A percentile compares a stretch with the other conserved stretches of the same genome.
Evolutionary conservation across 2,329 filamentous ascomycete species (phyloP).

Genomic region (Penicillium sp.): DNA sequence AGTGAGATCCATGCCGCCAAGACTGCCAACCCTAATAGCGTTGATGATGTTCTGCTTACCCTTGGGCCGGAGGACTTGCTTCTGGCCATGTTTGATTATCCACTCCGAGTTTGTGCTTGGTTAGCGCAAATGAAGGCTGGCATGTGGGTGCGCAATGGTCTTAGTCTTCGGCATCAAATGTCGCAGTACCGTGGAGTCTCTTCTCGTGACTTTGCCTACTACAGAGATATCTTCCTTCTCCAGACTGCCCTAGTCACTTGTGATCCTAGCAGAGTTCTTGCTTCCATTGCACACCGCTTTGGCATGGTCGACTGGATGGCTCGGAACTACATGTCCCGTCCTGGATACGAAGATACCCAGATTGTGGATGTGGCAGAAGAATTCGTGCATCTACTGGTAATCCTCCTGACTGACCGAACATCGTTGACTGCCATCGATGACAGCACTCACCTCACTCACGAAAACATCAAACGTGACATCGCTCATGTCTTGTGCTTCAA

Average conservation of each 20-base stretch:
- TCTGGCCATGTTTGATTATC: slow-evolving; percentile 87
- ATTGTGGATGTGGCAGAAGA: slow-evolving; percentile 93
- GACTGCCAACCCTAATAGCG: slow-evolving; percentile 49
- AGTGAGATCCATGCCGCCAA: slow-evolving; percentile 61
- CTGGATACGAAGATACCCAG: slow-evolving; percentile 80
- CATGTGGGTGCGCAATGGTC: slow-evolving; percentile 98
- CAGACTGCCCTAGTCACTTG: slow-evolving; percentile 89
- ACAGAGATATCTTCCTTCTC: slow-evolving; percentile 89
- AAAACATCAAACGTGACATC: slow-evolving; percentile 82
- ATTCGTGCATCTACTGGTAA: slow-evolving; percentile 88
- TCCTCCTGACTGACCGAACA: slow-evolving; percentile 84
- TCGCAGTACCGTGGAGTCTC: slow-evolving; percentile 87
- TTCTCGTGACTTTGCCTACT: slow-evolving; percentile 88
- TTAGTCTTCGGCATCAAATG: slow-evolving; percentile 93
- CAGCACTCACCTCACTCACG: slow-evolving; percentile 54
- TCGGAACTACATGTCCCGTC: slow-evolving; percentile 71
- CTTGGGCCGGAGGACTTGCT: slow-evolving; percentile 71
- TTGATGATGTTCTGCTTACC: slow-evolving; percentile 56
- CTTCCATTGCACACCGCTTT: slow-evolving; percentile 88
- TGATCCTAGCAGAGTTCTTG: slow-evolving; percentile 77
- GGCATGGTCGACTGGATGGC: slow-evolving; percentile 85
- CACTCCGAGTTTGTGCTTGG: slow-evolving; percentile 91
- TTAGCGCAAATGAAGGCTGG: slow-evolving; percentile 96
- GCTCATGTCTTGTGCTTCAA: slow-evolving; percentile 95
- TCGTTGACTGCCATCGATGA: slow-evolving; percentile 56